Evolutionary conservation across 768 basidiomycete species (phyloP), one percentile per base, ranked within the genome.

Genomic region (Lentinula edodes): DNA sequence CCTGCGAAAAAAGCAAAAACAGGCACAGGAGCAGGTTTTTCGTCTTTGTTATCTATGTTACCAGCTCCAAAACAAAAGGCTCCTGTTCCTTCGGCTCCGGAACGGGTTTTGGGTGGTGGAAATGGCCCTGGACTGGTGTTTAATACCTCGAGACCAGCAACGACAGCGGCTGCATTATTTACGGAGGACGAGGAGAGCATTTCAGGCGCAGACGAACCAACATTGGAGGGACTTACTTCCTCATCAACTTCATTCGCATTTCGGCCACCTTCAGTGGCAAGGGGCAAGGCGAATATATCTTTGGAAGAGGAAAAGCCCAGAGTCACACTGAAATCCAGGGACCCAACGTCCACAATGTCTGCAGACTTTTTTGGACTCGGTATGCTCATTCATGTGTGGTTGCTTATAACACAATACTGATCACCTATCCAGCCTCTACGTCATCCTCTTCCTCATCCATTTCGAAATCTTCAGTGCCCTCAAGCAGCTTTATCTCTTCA

Each of bases 351-450:
- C 42, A 66, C 73, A 3, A 79, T 83, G 5, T 69, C 77, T 0
- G 71, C 80, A 0, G 87, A 91, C 69, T 88, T 91, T 73, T 91
- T 91, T 70, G 87, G 87, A 7, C 72, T 91, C 34, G 79, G 88
- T 82, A 66, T 54, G 81, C 71, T 7, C 48, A 32, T 9, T 28
- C 35, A 28, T 38, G 23, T 34, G 18, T 38, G 7, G 20, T 23
- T 48, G 16, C 32, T 50, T 34, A 8, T 15, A 41, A 34, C 28
- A 35, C 15, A 8, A 23, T 32, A 36, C 18, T 7, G 16, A 66
- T 32, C 67, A 71, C n/a, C 63, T 70, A 66, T 15, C 64, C 67
- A 56, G 60, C 60, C 16, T 62, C 70, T 36, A 28, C 64, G 1
- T 56, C 71, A 16, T 64, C 70, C 9, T 55, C 69, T 16, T 34